Evolutionary conservation across 805 yeast genomes (phyloP).

Genomic region (Komagataella kurtzmanii): DNA sequence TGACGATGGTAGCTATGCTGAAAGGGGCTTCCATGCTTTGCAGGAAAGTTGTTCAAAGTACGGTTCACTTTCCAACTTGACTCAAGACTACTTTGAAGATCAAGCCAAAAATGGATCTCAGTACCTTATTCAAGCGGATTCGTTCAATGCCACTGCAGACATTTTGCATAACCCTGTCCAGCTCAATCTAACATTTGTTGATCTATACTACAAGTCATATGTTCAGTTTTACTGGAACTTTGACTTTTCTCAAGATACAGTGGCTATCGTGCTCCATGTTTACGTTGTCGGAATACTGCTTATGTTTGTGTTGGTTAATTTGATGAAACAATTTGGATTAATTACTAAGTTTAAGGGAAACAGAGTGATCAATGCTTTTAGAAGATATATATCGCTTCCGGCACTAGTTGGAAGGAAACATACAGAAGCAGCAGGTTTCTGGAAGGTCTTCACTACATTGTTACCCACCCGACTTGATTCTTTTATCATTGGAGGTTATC

Average conservation of each 20-base stretch:
- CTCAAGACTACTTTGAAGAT: not conserved
- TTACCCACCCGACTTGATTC: slow-evolving; percentile 21
- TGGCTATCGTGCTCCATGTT: slow-evolving; percentile 18
- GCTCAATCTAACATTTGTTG: slow-evolving; percentile 5
- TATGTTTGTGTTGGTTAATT: slow-evolving; percentile 19
- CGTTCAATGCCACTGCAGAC: slow-evolving; percentile 4
- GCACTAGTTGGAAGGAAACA: slow-evolving; percentile 16
- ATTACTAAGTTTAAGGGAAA: slow-evolving; percentile 19
- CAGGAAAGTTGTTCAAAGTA: not conserved
- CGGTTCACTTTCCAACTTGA: not conserved
- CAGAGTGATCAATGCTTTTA: slow-evolving; percentile 14
- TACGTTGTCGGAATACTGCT: slow-evolving; percentile 28
- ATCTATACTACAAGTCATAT: slow-evolving; percentile 4
- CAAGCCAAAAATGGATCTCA: not conserved
- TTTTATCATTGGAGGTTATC: slow-evolving; percentile 12
- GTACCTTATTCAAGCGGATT: not conserved
- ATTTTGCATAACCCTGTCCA: slow-evolving; percentile 6
- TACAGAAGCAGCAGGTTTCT: slow-evolving; percentile 6
- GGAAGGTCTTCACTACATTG: slow-evolving; percentile 7
- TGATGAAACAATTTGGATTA: slow-evolving; percentile 12
- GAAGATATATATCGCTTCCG: slow-evolving; percentile 25
- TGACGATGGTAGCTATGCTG: not conserved
- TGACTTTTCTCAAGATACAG: slow-evolving; percentile 18
- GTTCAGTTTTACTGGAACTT: slow-evolving; percentile 8
- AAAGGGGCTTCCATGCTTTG: not conserved